These are phyloP conservation scores for Calvatia gigantea DNA, from an alignment of 768 basidiomycete genomes.

Conservation along the genomic window DNA sequence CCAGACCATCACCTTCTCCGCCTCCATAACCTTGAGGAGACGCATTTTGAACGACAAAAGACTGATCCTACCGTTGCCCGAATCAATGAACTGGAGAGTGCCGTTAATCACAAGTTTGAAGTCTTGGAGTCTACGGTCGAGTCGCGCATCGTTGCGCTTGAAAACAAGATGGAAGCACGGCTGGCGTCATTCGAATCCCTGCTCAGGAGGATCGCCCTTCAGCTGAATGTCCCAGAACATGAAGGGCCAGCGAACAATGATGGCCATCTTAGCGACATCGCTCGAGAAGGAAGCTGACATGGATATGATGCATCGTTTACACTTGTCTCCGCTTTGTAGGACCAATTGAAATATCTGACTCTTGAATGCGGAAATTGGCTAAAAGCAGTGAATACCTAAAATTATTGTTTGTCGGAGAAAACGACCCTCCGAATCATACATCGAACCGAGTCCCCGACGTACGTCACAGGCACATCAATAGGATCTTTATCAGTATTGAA, in stretches of 20 bases:
- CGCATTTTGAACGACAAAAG: constrained; percentile 1
- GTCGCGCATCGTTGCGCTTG: not conserved
- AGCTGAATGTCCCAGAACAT: not conserved
- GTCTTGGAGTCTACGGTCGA: not conserved
- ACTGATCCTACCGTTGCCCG: not conserved
- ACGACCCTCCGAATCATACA: too few species aligned
- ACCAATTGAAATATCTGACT: too few species aligned
- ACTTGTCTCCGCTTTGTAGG: too few species aligned
- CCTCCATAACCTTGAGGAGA: not conserved
- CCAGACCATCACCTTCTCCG: constrained; percentile 2
- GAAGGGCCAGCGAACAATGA: not conserved
- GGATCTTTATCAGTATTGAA: too few species aligned
- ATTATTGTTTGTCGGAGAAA: too few species aligned
- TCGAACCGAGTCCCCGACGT: too few species aligned
- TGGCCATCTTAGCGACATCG: too few species aligned
- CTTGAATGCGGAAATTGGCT: too few species aligned
- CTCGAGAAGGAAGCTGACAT: too few species aligned
- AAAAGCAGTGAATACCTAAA: too few species aligned
- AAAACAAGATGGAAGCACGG: constrained; percentile 4
- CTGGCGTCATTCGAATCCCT: constrained; percentile 8
- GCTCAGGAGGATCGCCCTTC: constrained; percentile 2
- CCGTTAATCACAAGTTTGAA: not conserved
- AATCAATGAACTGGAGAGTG: not conserved
- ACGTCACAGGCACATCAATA: too few species aligned
- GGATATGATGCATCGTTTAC: too few species aligned